These are phyloP conservation scores for Irpex rosettiformis DNA, from an alignment of 1,284 basidiomycete genomes.

Conservation along the genomic window DNA sequence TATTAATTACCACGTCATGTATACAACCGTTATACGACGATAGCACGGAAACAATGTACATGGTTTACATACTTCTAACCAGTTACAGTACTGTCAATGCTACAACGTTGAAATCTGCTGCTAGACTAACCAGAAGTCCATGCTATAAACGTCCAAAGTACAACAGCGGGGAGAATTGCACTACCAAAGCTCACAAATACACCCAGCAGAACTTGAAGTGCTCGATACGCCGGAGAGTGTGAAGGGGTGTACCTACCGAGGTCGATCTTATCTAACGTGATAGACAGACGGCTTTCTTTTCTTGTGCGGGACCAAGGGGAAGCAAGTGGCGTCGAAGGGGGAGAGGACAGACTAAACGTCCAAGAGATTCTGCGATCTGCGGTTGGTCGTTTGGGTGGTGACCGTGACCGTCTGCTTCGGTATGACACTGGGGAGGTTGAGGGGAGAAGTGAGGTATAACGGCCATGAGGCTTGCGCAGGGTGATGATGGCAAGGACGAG, in stretches of 20 bases:
- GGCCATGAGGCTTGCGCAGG: slow-evolving; percentile 26
- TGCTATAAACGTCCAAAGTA: background rate
- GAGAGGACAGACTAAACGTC: background rate
- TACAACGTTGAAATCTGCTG: background rate
- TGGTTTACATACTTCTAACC: no score
- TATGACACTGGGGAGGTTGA: background rate
- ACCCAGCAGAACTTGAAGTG: background rate
- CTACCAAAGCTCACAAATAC: background rate
- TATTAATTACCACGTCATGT: no score
- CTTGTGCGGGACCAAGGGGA: background rate
- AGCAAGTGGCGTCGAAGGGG: background rate
- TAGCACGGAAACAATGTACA: no score
- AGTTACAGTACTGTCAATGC: background rate
- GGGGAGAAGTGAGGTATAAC: background rate
- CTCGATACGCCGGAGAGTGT: background rate
- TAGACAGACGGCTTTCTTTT: background rate
- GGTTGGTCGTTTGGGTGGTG: background rate
- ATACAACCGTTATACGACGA: no score
- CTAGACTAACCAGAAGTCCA: background rate
- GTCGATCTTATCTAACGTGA: background rate
- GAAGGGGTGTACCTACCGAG: background rate
- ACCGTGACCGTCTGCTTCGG: background rate
- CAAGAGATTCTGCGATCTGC: background rate
- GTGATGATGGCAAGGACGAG: slow-evolving; percentile 25
- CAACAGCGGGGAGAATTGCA: background rate